Evolutionary conservation across 306 rosid genomes (phyloP), one percentile per base, ranked within the genome.

Genomic region (Macrotyloma uniflorum): DNA sequence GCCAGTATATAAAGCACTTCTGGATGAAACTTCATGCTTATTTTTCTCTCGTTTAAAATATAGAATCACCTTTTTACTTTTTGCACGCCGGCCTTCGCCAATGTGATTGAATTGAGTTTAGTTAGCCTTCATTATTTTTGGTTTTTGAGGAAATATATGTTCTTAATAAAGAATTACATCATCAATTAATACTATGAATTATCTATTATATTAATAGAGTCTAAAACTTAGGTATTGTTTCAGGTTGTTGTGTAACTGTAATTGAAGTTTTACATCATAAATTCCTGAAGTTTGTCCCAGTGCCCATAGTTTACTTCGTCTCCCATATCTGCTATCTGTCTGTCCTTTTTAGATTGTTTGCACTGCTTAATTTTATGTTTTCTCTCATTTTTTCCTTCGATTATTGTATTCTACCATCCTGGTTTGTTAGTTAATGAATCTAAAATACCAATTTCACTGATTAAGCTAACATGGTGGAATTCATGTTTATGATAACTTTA

Each of bases 401-500:
- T 80, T 50, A 1, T 22, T 35, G 3, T 45, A 38, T 50, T 38
- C 26, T 40, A 15, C 32, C 20, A 49, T 58, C 24, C 70, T 65
- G 64, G 19, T 9, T 71, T 71, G 33, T 8, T 54, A 13, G 49
- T 59, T 3, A 23, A 50, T 54, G 73, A 46, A 58, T 77, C 54
- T 71, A 64, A 33, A 23, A 49, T 47, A 45, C 16, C 9, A 35
- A 30, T 38, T 76, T 55, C 64, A 38, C 18, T 26, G 16, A 7
- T 13, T 53, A 64, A 55, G 62, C 49, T 66, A 55, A 67, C 45
- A 23, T 66, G 6, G 2, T 70, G 24, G 18, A 24, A 69, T 82
- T 75, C 42, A 23, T 82, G 14, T 46, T 69, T 67, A 24, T 81
- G 69, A 70, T 54, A 59, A 45, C 42, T 80, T 67, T 75, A 49